These are phyloP conservation scores for Tetrahymena borealis DNA, from an alignment of 73 alveolate species.

Conservation along the genomic window DNA sequence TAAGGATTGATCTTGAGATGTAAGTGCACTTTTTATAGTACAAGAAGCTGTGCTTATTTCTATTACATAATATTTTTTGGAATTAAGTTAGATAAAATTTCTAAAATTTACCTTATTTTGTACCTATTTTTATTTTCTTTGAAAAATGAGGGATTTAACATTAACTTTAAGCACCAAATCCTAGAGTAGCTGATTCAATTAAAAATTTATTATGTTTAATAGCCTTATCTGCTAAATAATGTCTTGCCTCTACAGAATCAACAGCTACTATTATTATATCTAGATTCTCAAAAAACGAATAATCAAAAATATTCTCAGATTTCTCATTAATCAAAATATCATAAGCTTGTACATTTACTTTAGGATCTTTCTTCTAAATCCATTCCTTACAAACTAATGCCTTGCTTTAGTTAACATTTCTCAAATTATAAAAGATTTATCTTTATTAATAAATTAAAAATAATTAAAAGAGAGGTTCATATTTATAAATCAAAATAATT, in stretches of 20 bases:
- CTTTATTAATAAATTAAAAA: neutral
- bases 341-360: neutral
- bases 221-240: neutral
- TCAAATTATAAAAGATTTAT: neutral
- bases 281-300: neutral
- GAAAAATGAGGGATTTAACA: neutral
- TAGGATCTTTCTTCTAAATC: neutral
- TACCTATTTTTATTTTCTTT: neutral
- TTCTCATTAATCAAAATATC: neutral
- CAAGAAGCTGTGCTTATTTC: neutral
- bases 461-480: too few relatives aligned
- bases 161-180: neutral
- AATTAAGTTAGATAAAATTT: neutral
- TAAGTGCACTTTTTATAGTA: neutral
- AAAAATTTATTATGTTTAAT: neutral
- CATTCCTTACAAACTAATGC: neutral
- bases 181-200: neutral
- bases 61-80: neutral
- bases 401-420: neutral
- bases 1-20: neutral
- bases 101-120: neutral
- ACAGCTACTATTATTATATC: neutral
- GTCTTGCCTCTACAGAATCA: neutral
- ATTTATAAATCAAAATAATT: too few relatives aligned
- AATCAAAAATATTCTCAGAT: neutral